Evolutionary conservation across 768 basidiomycete genomes (phyloP).

Genomic region (Gymnopilus junonius): DNA sequence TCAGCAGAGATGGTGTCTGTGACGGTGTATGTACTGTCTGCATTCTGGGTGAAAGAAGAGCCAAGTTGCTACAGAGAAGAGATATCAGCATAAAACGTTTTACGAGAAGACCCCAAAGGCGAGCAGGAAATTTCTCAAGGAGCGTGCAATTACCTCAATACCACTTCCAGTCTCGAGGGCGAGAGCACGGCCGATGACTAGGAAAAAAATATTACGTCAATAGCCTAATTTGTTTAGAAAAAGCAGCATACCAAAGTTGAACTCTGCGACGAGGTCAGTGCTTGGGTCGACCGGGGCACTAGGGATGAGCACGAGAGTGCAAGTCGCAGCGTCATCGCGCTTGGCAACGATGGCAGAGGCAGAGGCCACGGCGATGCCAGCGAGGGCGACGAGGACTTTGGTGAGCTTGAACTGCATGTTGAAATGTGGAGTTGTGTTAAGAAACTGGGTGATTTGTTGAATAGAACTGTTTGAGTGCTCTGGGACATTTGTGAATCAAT

Average conservation of each 20-base stretch:
- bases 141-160: not conserved
- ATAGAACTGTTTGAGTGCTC: not conserved
- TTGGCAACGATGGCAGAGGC: conserved; percentile 2
- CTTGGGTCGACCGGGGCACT: not conserved
- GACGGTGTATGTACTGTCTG: conserved; percentile 4
- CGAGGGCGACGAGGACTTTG: not conserved
- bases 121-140: not conserved
- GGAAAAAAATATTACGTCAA: not conserved
- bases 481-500: not conserved
- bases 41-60: conserved; percentile 1
- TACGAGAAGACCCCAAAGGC: not conserved
- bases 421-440: not conserved
- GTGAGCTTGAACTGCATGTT: conserved; percentile 3
- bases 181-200: not conserved
- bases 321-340: not conserved
- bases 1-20: conserved; percentile 2
- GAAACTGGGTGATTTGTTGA: not conserved
- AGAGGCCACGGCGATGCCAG: not conserved
- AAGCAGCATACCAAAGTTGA: conserved; percentile 10
- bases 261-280: conserved; percentile 1
- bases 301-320: conserved; percentile 8
- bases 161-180: not conserved
- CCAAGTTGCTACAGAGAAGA: not conserved
- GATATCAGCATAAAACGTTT: not conserved
- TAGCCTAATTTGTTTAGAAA: too few relatives aligned